Conservation (phyloP, 495 filamentous ascomycete genomes). For the Acidiella bohemica region DNA sequence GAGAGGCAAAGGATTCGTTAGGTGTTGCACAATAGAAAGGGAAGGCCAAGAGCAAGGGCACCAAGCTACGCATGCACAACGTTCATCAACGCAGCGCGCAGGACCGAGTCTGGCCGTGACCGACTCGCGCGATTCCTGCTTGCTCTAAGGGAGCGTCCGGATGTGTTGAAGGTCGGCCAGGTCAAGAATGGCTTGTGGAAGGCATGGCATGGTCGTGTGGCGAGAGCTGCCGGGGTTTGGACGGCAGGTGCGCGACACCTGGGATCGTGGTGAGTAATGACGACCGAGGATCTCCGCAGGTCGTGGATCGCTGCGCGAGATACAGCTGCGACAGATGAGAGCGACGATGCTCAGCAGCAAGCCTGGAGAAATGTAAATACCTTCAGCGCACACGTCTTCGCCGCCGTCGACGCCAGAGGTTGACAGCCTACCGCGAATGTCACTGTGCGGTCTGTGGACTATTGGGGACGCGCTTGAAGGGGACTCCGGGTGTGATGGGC, state of each 20-base stretch:
- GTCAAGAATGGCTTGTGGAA: too few species aligned
- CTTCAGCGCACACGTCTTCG: background rate
- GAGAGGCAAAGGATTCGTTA: too few species aligned
- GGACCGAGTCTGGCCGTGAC: too few species aligned
- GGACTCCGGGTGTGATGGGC: background rate
- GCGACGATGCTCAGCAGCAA: background rate
- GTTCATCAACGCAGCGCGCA: too few species aligned
- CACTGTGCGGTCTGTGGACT: background rate
- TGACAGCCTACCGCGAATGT: background rate
- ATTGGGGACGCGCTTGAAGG: background rate
- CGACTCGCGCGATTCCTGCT: too few species aligned
- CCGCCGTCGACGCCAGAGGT: background rate
- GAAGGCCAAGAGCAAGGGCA: too few species aligned
- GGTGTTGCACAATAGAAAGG: too few species aligned
- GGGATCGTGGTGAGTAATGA: background rate
- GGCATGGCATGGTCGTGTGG: background rate
- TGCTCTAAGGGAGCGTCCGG: background rate
- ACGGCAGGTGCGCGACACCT: background rate
- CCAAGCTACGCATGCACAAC: too few species aligned
- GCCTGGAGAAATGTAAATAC: background rate
- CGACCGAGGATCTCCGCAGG: too few species aligned
- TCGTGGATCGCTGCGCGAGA: background rate
- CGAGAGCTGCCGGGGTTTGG: background rate
- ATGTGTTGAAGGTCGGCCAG: background rate
- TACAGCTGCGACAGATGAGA: background rate